phyloP scores from a whole-genome alignment of 2,329 filamentous ascomycete species.

The Trichoderma sp. region DNA sequence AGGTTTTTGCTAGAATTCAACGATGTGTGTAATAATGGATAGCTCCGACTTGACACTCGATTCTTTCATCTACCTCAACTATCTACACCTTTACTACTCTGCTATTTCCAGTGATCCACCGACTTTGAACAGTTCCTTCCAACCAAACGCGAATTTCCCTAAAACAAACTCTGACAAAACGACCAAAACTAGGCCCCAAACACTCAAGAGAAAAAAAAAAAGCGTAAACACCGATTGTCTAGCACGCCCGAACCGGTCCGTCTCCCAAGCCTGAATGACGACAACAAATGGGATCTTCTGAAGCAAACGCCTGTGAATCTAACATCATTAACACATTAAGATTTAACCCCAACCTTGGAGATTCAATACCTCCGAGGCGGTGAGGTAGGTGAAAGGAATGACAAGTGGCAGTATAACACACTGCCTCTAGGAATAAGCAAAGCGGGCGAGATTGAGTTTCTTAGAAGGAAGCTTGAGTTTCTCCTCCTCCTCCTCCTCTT shows the following conservation, averaged over 20 bases:
- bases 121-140: neutral
- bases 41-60: neutral
- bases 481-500: conserved; percentile 37
- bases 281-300: neutral
- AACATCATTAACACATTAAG: conserved; percentile 19
- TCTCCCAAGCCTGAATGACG: neutral
- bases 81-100: neutral
- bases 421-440: conserved; percentile 37
- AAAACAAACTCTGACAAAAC: neutral
- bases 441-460: conserved; percentile 48
- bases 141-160: neutral
- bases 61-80: neutral
- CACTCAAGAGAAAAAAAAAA: neutral
- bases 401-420: neutral
- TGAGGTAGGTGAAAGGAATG: neutral
- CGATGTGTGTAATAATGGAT: neutral
- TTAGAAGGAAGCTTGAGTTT: conserved; percentile 33
- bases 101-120: neutral
- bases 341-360: neutral
- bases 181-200: neutral
- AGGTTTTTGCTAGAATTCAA: neutral
- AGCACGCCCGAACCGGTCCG: neutral
- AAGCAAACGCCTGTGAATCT: conserved; percentile 20
- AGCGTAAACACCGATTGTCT: neutral
- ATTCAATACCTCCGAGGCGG: neutral